phyloP scores from a whole-genome alignment of 2,329 filamentous ascomycete species.

The Alternaria infectoria region DNA sequence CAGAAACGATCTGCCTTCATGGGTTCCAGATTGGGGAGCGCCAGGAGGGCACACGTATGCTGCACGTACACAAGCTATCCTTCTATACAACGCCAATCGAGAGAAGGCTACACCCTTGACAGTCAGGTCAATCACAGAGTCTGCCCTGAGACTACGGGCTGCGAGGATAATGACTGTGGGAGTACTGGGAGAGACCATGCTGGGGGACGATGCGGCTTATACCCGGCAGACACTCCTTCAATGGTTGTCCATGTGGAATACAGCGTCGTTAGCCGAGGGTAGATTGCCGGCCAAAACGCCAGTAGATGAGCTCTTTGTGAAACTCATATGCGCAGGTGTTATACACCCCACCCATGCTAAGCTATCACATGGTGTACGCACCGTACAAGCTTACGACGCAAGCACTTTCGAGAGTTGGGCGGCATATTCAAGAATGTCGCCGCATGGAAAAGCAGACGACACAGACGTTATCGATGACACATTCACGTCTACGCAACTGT shows the following conservation, averaged over 20 bases:
- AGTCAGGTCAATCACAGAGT: neutral
- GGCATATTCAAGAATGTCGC: neutral
- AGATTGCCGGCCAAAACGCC: too few relatives aligned
- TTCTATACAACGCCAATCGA: neutral
- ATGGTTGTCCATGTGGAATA: neutral
- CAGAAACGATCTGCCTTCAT: constrained; percentile 23
- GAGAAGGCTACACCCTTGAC: neutral
- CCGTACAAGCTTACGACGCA: neutral
- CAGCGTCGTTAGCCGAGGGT: too few relatives aligned
- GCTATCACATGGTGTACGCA: too few relatives aligned
- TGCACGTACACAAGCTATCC: neutral
- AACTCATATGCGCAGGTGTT: neutral
- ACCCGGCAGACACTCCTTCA: neutral
- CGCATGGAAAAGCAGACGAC: neutral
- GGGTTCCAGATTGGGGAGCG: constrained; percentile 29
- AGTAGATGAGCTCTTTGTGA: neutral
- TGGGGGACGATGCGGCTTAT: neutral
- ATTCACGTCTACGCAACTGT: neutral
- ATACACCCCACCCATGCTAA: neutral
- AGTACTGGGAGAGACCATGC: neutral
- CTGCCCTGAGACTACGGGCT: neutral
- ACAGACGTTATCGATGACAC: neutral
- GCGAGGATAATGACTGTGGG: neutral
- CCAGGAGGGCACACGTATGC: constrained; percentile 4
- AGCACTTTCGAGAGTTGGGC: neutral